Evolutionary conservation across 257 asterid species (phyloP), one percentile per base, ranked within the genome.

Genomic region (Penstemon eatonii): DNA sequence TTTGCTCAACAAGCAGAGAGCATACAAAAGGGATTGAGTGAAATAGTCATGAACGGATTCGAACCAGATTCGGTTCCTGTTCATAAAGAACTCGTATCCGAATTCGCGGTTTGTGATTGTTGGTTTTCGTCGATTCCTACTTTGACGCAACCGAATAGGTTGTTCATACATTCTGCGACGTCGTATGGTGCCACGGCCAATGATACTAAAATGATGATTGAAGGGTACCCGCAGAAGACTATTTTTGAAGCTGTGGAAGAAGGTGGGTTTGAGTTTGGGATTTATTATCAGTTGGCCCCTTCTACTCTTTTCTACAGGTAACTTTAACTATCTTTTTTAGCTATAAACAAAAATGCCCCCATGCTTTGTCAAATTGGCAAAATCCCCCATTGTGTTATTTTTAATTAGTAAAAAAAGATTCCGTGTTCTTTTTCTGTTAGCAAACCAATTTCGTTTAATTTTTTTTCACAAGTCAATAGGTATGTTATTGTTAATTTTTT

Each of bases 1-100:
- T 89, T 89, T 61, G 96, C 85, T n/a, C 87, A 85, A 58, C 90
- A 89, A 70, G 96, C 95, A 0, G 90, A 86, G 15, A 80, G 73
- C 45, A 84, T 80, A 40, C 55, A 72, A 71, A 44, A 63, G 60
- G 95, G 91, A 52, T 67, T 89, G 95, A 73, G 92, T 0, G 51
- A 74, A 2, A 47, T 73, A 9, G 96, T 85, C 41, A 89, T 87
- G 96, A 89, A 76, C 15, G 96, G 96, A 0, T 89, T 75, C 46
- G 76, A 33, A 46, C 95, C 95, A 0, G 95, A 85, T 4, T 62
- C 60, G 4, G 61, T 89, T 42, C 89, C 96, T 2, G 86, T 89
- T 53, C 87, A 25, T 67, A 83, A 77, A 11, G 87, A 83, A 64
- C 75, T 89, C 50, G 65, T 89, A 2, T 47, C 82, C 0, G 90